These are phyloP conservation scores for Fusarium brevicatenulatum DNA, from an alignment of 2,329 filamentous ascomycete genomes.

Conservation along the genomic window DNA sequence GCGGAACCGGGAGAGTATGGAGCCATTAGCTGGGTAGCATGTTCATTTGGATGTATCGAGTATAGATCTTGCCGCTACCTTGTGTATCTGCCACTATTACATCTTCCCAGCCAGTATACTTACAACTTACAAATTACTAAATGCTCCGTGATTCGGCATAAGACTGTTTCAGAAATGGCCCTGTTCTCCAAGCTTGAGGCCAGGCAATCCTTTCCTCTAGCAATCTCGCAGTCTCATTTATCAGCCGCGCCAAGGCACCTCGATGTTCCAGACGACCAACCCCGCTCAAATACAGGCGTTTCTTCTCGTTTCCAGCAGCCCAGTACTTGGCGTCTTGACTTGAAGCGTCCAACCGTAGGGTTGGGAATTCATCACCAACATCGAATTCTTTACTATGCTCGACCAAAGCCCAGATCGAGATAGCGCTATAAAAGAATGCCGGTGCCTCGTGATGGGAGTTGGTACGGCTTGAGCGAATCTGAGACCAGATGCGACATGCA, in stretches of 20 bases:
- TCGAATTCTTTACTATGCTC: neutral
- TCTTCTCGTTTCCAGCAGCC: neutral
- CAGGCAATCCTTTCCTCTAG: neutral
- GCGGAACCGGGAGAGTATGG: neutral
- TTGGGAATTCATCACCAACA: neutral
- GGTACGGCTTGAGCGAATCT: neutral
- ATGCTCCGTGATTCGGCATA: neutral
- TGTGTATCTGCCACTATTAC: no score
- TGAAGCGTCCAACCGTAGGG: neutral
- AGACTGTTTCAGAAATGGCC: neutral
- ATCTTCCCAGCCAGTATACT: no score
- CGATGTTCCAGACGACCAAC: neutral
- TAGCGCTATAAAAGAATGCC: neutral
- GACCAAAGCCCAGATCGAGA: neutral
- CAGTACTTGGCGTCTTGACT: neutral
- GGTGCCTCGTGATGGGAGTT: neutral
- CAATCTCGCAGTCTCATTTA: neutral
- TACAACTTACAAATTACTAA: neutral
- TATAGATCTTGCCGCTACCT: neutral
- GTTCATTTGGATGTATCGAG: neutral
- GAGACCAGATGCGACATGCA: neutral
- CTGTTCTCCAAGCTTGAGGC: neutral
- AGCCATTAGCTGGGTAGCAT: neutral
- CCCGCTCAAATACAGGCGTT: neutral
- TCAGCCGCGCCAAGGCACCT: neutral